phyloP scores from a whole-genome alignment of 2,329 filamentous ascomycete genomes.

The Aspergillus pseudonomiae region DNA sequence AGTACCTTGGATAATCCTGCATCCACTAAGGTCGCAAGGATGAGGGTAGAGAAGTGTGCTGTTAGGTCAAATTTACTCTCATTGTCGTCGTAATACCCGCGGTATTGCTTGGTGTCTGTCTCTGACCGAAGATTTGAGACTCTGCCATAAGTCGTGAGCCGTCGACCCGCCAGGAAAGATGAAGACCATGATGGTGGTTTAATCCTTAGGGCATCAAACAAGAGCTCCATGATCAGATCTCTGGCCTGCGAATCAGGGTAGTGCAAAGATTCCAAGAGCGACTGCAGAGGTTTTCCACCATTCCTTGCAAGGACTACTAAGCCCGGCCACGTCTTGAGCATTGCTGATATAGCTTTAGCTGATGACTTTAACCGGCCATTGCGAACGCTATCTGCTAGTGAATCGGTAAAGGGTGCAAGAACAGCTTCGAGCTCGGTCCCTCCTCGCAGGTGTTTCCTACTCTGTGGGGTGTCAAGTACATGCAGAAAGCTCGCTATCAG shows the following conservation, averaged over 20 bases:
- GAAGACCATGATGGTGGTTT: conserved; percentile 94
- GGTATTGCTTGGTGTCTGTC: conserved; percentile 54
- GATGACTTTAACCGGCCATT: conserved; percentile 78
- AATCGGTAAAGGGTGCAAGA: conserved; percentile 92
- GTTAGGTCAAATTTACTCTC: conserved; percentile 72
- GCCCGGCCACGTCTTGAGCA: conserved; percentile 92
- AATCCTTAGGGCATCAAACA: conserved; percentile 83
- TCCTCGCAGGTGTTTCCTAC: conserved; percentile 78
- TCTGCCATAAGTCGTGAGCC: conserved; percentile 94
- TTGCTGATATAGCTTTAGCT: conserved; percentile 85
- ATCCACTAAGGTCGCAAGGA: conserved; percentile 82
- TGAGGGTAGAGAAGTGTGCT: conserved; percentile 88
- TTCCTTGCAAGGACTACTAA: conserved; percentile 87
- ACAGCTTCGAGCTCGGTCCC: conserved; percentile 87
- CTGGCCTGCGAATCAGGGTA: conserved; percentile 60
- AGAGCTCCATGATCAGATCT: conserved; percentile 82
- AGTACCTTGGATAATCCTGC: conserved; percentile 67
- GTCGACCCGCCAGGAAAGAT: conserved; percentile 87
- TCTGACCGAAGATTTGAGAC: conserved; percentile 79
- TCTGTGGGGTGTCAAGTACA: conserved; percentile 80
- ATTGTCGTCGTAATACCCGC: conserved; percentile 66
- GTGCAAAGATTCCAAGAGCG: conserved; percentile 70
- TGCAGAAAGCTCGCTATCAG: conserved; percentile 86
- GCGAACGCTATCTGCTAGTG: conserved; percentile 58
- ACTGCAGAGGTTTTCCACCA: conserved; percentile 80